Evolutionary conservation across 192 early-diverging fungal genomes (phyloP).

Genomic region (Chytriomyces sp.): DNA sequence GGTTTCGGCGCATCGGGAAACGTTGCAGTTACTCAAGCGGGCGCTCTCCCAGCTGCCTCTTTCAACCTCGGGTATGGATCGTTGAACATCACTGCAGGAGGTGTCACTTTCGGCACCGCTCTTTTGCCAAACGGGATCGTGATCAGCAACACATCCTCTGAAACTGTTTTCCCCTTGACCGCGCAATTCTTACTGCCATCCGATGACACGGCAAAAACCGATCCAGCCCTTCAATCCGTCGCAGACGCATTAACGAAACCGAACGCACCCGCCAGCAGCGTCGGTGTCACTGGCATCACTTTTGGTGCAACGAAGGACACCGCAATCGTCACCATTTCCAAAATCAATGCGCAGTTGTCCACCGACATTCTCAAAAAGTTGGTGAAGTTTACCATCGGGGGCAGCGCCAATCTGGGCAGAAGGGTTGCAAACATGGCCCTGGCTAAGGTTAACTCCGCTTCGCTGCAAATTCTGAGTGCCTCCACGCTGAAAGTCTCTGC

Average conservation of each 20-base stretch:
- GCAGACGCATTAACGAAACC: conserved; percentile 30
- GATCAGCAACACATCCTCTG: conserved; percentile 3
- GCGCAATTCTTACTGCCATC: conserved; percentile 32
- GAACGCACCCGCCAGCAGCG: conserved; percentile 27
- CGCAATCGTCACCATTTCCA: conserved; percentile 45
- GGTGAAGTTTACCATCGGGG: not conserved
- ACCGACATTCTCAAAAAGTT: conserved; percentile 30
- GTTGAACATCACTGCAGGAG: conserved; percentile 32
- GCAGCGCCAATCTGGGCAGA: not conserved
- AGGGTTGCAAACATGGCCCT: not conserved
- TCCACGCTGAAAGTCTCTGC: conserved; percentile 22
- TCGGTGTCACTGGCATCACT: conserved; percentile 42
- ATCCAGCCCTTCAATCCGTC: conserved; percentile 31
- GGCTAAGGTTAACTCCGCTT: conserved; percentile 14
- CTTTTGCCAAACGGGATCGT: conserved; percentile 25
- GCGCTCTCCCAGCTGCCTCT: conserved; percentile 22
- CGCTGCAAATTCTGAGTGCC: conserved; percentile 23
- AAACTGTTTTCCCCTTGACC: conserved; percentile 12
- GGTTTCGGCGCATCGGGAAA: conserved; percentile 34
- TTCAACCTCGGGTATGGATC: conserved; percentile 32
- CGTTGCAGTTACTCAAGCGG: conserved; percentile 24
- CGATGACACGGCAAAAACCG: conserved; percentile 24
- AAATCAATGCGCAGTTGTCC: conserved; percentile 36
- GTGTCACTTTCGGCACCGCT: conserved; percentile 22
- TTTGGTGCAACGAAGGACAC: conserved; percentile 38